phyloP scores from a whole-genome alignment of 345 rosid genomes.

The Raphanus sativus region DNA sequence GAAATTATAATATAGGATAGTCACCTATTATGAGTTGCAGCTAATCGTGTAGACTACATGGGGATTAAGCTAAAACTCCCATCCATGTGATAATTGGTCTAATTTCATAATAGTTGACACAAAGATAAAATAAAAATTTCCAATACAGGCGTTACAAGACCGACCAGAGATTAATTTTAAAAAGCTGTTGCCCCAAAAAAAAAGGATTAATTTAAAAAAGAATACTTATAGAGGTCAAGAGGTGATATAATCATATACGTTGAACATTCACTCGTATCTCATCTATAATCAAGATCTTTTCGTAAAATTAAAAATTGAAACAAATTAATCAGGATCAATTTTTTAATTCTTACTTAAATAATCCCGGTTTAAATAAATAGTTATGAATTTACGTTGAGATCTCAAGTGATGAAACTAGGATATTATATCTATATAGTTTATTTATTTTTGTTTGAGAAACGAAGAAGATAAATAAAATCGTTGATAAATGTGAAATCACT shows the following conservation, averaged over 20 bases:
- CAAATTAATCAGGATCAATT: not conserved
- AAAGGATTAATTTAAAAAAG: not conserved
- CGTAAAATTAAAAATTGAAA: not conserved
- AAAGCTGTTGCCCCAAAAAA: not conserved
- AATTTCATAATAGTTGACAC: constrained; percentile 25
- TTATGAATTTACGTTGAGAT: not conserved
- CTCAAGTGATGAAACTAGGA: not conserved
- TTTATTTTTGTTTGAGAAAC: not conserved
- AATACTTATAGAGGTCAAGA: constrained; percentile 1
- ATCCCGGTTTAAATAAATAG: not conserved
- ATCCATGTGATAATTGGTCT: constrained; percentile 32
- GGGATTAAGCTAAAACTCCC: constrained; percentile 24
- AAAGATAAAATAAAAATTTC: not conserved
- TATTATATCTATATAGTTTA: not conserved
- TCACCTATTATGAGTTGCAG: constrained; percentile 25
- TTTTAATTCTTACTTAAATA: not conserved
- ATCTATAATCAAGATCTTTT: not conserved
- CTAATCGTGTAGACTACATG: constrained; percentile 38
- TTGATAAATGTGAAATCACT: not conserved
- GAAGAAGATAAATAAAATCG: not conserved
- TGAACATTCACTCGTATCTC: constrained; percentile 20
- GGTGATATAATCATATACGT: constrained; percentile 1
- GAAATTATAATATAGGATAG: not conserved
- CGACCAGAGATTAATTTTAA: not conserved
- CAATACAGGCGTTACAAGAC: constrained; percentile 5